Evolutionary conservation across 2,329 filamentous ascomycete species (phyloP).

Genomic region (Phaeosphaeriaceae sp.): DNA sequence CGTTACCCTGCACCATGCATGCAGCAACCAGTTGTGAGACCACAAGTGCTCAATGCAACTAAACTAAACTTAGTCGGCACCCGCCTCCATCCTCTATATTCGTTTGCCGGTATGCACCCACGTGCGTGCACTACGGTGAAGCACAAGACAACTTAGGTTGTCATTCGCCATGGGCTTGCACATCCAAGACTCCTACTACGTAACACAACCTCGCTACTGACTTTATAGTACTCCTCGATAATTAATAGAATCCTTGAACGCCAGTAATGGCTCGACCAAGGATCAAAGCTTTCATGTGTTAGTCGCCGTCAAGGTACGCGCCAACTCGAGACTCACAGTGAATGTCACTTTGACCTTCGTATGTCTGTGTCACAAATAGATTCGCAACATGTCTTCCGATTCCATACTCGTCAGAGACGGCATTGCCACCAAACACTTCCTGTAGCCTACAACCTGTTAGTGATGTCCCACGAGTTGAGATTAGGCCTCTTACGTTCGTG

Average conservation of each 20-base stretch:
- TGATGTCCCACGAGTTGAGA: not conserved
- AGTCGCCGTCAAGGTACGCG: constrained; percentile 20
- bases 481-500: constrained; percentile 62
- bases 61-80: constrained; percentile 20
- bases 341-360: constrained; percentile 98
- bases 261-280: constrained; percentile 63
- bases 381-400: constrained; percentile 96
- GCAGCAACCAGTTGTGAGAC: constrained; percentile 28
- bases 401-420: constrained; percentile 95
- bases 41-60: constrained; percentile 21
- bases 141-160: too few relatives aligned
- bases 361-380: constrained; percentile 95
- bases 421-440: constrained; percentile 96
- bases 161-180: constrained; percentile 2
- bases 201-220: too few relatives aligned
- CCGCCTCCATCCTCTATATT: constrained; percentile 24
- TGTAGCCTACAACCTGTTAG: constrained; percentile 65
- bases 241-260: constrained; percentile 77
- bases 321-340: constrained; percentile 71
- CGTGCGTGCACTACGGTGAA: constrained; percentile 10
- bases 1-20: constrained; percentile 12
- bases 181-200: too few relatives aligned
- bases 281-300: constrained; percentile 54
- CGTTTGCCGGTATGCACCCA: constrained; percentile 26
- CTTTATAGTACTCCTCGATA: too few relatives aligned